Evolutionary conservation across 176 grass and related monocot genomes (phyloP), one percentile per base, ranked within the genome.

Genomic region (Triticum aestivum): DNA sequence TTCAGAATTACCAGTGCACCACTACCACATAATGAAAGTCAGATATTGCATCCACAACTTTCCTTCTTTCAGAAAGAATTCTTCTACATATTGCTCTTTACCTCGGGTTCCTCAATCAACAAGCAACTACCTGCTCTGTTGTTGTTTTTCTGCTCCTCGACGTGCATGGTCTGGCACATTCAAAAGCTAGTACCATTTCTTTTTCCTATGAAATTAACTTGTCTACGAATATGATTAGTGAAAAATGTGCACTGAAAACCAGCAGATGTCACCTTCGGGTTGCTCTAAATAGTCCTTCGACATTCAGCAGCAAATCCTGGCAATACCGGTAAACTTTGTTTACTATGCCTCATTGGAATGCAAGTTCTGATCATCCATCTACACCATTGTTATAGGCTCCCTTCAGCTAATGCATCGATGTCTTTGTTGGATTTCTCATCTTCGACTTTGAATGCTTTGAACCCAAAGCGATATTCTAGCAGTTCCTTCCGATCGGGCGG

Each of bases 401-500:
- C 64, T 0, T 58, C n/a, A 64, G 77, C 56, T 52, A 56, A 44
- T 69, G 14, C 52, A 87, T 61, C 66, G 38, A 79, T 56, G 21
- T 87, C 70, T 6, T 62, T 3, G 52, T 83, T 61, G 9, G 20
- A 63, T 3, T 13, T 47, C 79, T 86, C 54, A 23, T 82, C 42
- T 15, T 89, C 81, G 29, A 74, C n/a, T 15, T 3, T 27, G 52
- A 26, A 39, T 72, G 21, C 54, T 68, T 79, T 65, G 26, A 77
- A 32, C 9, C 91, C 88, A 3, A 79, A 91, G 44, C 67, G 88
- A 38, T 91, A 59, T n/a, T 92, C 88, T 20, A 98, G 92, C 14
- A 98, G 91, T 80, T 98, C 96, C 79, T 92, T 91, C 34, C 88
- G 90, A 78, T 98, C 90, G 3, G 77, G 23, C 3, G 86, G 92